These are phyloP conservation scores for Sporothrix luriei DNA, from an alignment of 2,329 filamentous ascomycete species.

Conservation along the genomic window DNA sequence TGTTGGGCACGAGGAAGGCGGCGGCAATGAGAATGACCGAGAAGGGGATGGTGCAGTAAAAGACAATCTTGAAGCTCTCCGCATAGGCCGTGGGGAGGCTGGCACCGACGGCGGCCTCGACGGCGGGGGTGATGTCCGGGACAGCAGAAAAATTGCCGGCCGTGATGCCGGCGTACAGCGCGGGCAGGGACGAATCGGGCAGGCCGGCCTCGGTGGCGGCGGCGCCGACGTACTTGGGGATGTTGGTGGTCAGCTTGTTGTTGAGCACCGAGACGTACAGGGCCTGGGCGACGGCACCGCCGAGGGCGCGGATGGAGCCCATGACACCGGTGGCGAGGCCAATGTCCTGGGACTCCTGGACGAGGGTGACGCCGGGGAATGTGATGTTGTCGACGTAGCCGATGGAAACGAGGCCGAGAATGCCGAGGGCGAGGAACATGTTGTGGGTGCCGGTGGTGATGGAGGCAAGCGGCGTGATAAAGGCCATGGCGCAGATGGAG, in stretches of 20 bases:
- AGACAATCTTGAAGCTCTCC: conserved; percentile 50
- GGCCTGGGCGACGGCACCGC: conserved; percentile 46
- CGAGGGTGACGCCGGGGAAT: conserved; percentile 50
- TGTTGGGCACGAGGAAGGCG: conserved; percentile 47
- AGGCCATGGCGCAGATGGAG: conserved; percentile 41
- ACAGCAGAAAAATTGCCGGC: conserved; percentile 42
- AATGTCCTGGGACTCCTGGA: conserved; percentile 52
- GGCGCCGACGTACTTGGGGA: conserved; percentile 43
- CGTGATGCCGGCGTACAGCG: conserved; percentile 44
- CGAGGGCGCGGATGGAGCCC: conserved; percentile 50
- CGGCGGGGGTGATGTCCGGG: conserved; percentile 43
- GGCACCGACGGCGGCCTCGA: conserved; percentile 42
- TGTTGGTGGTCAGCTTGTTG: conserved; percentile 44
- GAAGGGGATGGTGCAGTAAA: conserved; percentile 47
- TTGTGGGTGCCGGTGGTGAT: conserved; percentile 40
- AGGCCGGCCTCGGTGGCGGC: conserved; percentile 46
- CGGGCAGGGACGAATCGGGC: conserved; percentile 41
- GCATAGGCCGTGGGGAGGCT: conserved; percentile 49
- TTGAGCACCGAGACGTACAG: conserved; percentile 46
- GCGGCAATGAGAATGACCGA: conserved; percentile 46
- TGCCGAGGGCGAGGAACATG: conserved; percentile 43
- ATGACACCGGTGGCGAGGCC: conserved; percentile 50
- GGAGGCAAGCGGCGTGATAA: conserved; percentile 42
- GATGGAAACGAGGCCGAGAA: conserved; percentile 42
- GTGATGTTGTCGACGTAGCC: conserved; percentile 46